Evolutionary conservation across 192 early-diverging fungal species (phyloP).

Genomic region (Neocallimastix lanati): DNA sequence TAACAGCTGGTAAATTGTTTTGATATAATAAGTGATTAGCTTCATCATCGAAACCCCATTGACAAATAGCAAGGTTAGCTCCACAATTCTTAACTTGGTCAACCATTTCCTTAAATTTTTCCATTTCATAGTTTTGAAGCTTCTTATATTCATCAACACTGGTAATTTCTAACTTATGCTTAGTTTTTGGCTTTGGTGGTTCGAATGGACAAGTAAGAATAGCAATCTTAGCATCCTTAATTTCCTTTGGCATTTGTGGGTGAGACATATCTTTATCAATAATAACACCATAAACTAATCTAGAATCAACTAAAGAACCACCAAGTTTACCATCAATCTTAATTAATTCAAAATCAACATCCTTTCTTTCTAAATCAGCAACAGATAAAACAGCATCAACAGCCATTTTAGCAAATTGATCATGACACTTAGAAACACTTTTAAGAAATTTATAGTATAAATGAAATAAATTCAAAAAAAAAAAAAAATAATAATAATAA

Average conservation of each 20-base stretch:
- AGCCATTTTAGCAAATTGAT: conserved; percentile 93
- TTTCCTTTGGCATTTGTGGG: conserved; percentile 97
- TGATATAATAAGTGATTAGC: conserved; percentile 97
- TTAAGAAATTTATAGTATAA: neutral
- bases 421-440: conserved; percentile 95
- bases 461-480: neutral
- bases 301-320: conserved; percentile 82
- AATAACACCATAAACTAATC: conserved; percentile 91
- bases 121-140: conserved; percentile 84
- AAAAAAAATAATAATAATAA: conserved; percentile 1
- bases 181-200: conserved; percentile 99
- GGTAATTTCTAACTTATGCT: conserved; percentile 98
- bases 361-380: conserved; percentile 94
- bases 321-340: conserved; percentile 98
- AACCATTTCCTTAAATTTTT: conserved; percentile 96
- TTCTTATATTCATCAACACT: conserved; percentile 97
- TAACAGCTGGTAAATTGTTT: conserved; percentile 88
- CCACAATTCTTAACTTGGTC: conserved; percentile 91
- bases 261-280: conserved; percentile 99
- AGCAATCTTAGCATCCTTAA: conserved; percentile 88
- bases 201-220: conserved; percentile 99
- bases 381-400: conserved; percentile 95
- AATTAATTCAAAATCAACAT: conserved; percentile 99
- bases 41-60: conserved; percentile 99
- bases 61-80: conserved; percentile 95